Evolutionary conservation across 805 yeast species (phyloP), one percentile per base, ranked within the genome.

Genomic region (Spathaspora girioi): DNA sequence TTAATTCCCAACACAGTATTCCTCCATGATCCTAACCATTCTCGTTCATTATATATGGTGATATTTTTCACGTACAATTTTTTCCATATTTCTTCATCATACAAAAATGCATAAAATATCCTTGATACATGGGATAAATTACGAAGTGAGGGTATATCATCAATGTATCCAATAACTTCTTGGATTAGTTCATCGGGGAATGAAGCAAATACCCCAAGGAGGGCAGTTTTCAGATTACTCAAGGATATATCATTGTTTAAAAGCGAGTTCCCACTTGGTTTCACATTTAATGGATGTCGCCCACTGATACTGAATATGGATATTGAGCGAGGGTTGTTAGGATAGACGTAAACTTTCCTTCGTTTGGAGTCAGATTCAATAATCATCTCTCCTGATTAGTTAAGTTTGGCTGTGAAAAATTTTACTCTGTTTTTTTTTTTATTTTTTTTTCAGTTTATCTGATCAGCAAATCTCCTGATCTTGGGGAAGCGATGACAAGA

Each of bases 1-100:
- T 57, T 60, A n/a, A 76, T 54, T 0, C 67, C 63, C 54, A 82
- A 65, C 32, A 80, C 70, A 2, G 93, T 83, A 38, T 78, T 70
- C 57, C 92, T 77, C 97, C 97, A 91, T 1, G 90, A 79, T 0
- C 97, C 97, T 29, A 60, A 64, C 97, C 97, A 90, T 32, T 52
- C 31, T 15, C 46, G 50, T n/a, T 47, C 43, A 51, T 8, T 58
- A 46, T 57, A 56, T 1, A 54, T 55, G 14, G 53, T 49, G n/a
- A 40, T 38, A 12, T 47, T 45, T 11, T 46, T 53, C 19, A 65
- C 68, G 60, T 84, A 83, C 45, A 84, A 51, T 50, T 74, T 77
- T 59, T 86, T 86, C 97, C 97, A 91, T 20, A 87, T 57, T 47
- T 90, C 96, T 56, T 90, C 97, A 60, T 83, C 86, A 61, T 82